Percentiles rank a stretch among this genome's conserved stretches.
phyloP scores from a whole-genome alignment of 2,329 filamentous ascomycete species.

The Aureobasidium sp. region DNA sequence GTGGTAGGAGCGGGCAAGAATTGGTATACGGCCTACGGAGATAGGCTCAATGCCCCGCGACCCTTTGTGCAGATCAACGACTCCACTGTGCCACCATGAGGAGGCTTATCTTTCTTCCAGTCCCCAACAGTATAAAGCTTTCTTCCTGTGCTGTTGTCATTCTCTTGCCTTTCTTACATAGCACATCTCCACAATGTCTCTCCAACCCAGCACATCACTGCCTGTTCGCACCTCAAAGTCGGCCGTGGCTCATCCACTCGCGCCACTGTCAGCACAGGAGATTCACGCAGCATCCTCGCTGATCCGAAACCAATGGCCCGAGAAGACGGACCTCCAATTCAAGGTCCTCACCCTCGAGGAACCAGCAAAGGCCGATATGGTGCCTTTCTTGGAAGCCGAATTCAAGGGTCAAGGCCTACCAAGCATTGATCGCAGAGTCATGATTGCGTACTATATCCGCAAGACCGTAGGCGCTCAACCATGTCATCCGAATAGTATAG shows the following conservation, averaged over 20 bases:
- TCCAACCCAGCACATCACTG: constrained; percentile 16
- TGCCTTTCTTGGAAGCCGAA: constrained; percentile 19
- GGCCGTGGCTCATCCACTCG: constrained; percentile 47
- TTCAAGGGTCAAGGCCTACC: constrained; percentile 46
- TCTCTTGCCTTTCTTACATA: background rate
- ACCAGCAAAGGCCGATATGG: constrained; percentile 17
- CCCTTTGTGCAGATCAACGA: background rate
- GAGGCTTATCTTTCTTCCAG: background rate
- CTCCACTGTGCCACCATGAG: background rate
- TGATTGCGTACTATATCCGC: constrained; percentile 52
- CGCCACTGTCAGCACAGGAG: constrained; percentile 52
- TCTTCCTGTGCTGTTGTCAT: background rate
- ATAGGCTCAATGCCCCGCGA: constrained; percentile 1
- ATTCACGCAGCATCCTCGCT: constrained; percentile 47
- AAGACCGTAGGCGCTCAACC: constrained; percentile 45
- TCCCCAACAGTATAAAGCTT: background rate
- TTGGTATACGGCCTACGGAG: constrained; percentile 1
- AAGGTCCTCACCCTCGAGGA: constrained; percentile 53
- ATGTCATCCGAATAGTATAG: background rate
- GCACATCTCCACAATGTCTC: constrained; percentile 6
- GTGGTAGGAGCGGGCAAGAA: background rate
- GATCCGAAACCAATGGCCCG: constrained; percentile 50
- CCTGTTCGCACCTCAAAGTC: constrained; percentile 23
- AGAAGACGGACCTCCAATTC: constrained; percentile 51
- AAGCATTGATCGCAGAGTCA: constrained; percentile 49